phyloP scores from a whole-genome alignment of 2,329 filamentous ascomycete genomes.

The Fusarium pilosicola region DNA sequence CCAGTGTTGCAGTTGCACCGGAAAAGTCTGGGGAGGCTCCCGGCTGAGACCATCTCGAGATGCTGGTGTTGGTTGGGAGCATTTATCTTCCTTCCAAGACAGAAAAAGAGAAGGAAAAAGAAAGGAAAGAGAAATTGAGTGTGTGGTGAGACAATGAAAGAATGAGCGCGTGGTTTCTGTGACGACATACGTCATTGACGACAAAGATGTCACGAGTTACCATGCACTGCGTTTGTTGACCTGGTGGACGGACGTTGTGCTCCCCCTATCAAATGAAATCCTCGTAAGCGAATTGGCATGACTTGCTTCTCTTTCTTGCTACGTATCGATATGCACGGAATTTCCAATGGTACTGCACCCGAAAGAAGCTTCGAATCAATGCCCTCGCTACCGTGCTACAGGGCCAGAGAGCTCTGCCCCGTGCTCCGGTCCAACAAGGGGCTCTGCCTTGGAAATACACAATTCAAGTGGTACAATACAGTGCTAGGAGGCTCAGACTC shows the following conservation, averaged over 20 bases:
- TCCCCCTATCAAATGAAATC: background rate
- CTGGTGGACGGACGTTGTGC: slow-evolving; percentile 1
- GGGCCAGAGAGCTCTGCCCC: slow-evolving; percentile 8
- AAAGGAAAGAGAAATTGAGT: background rate
- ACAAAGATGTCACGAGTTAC: slow-evolving; percentile 28
- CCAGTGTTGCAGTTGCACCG: background rate
- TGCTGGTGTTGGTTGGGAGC: background rate
- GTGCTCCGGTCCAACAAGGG: slow-evolving; percentile 18
- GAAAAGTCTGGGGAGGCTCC: slow-evolving; percentile 7
- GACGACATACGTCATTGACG: slow-evolving; percentile 44
- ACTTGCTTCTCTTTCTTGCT: background rate
- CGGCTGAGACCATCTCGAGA: slow-evolving; percentile 1
- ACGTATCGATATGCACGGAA: background rate
- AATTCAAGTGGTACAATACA: background rate
- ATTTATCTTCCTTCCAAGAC: background rate
- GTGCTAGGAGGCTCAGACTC: slow-evolving; percentile 1
- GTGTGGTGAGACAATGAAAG: slow-evolving; percentile 42
- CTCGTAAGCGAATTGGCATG: slow-evolving; percentile 13
- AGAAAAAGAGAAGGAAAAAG: background rate
- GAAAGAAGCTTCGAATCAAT: background rate
- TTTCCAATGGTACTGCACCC: slow-evolving; percentile 5
- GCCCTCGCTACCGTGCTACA: slow-evolving; percentile 4
- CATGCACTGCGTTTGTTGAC: slow-evolving; percentile 13
- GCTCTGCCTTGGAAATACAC: slow-evolving; percentile 32
- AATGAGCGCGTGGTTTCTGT: slow-evolving; percentile 43